These are phyloP conservation scores for Kondoa malvinella DNA, from an alignment of 768 basidiomycete genomes.

Conservation along the genomic window DNA sequence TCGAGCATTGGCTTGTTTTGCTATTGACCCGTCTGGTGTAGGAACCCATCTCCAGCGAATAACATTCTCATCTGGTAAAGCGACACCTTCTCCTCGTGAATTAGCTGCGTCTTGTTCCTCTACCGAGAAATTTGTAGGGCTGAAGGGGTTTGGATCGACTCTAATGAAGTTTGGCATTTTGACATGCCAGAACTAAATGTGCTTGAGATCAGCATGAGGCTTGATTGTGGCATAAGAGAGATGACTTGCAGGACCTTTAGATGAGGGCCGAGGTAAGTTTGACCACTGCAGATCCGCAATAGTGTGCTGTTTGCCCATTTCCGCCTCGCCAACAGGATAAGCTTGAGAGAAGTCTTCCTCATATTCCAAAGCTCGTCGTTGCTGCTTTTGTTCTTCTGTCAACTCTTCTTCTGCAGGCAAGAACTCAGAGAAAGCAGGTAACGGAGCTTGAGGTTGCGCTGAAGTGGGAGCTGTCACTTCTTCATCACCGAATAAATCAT, in stretches of 20 bases:
- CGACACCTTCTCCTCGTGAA: slow-evolving; percentile 11
- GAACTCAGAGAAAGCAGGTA: background rate
- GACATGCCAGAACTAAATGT: slow-evolving; percentile 3
- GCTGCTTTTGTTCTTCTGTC: background rate
- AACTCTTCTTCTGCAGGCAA: background rate
- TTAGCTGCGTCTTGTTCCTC: slow-evolving; percentile 43
- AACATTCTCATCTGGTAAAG: slow-evolving; percentile 63
- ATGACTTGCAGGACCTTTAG: background rate
- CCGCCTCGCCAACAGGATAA: background rate
- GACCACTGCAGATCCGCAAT: background rate
- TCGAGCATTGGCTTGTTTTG: slow-evolving; percentile 78
- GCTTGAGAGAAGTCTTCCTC: background rate
- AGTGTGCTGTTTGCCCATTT: background rate
- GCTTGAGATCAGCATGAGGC: background rate
- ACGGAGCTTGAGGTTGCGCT: background rate
- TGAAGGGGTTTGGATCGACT: slow-evolving; percentile 75
- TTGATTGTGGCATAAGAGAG: background rate
- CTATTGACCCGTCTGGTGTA: slow-evolving; percentile 7
- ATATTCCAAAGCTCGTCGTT: background rate
- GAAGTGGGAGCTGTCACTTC: background rate
- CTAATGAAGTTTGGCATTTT: slow-evolving; percentile 89
- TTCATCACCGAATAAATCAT: background rate
- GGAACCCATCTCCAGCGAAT: slow-evolving; percentile 75
- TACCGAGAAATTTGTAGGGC: slow-evolving; percentile 65
- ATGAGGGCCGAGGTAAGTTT: background rate